These are phyloP conservation scores for Rhynchospora tenuis DNA, from an alignment of 176 grass and related monocot genomes.

Conservation along the genomic window DNA sequence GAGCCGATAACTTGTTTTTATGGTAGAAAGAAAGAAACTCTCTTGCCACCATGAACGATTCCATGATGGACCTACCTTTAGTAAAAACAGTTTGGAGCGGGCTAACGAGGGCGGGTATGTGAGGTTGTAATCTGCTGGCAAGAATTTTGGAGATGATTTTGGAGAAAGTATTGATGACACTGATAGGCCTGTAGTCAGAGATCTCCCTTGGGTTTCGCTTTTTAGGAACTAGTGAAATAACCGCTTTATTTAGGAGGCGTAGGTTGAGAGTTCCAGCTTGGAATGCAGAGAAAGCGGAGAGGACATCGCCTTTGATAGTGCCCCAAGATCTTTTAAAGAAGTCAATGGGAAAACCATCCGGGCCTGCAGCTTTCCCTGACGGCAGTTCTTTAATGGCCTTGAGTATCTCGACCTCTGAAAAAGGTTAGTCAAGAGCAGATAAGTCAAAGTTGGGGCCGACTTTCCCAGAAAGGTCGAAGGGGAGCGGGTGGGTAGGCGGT, in stretches of 20 bases:
- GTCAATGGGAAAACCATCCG: background rate
- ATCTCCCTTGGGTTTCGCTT: no score
- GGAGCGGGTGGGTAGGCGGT: background rate
- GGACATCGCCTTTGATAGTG: no score
- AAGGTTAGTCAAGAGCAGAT: background rate
- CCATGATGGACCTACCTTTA: background rate
- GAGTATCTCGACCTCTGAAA: background rate
- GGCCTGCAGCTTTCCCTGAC: background rate
- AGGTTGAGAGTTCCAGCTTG: no score
- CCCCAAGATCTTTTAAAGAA: background rate
- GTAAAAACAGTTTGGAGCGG: background rate
- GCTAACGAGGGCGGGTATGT: background rate
- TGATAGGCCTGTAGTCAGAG: background rate
- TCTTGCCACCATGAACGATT: background rate
- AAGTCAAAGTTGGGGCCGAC: background rate
- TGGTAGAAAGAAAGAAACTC: background rate
- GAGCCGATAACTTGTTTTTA: background rate
- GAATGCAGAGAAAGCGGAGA: no score
- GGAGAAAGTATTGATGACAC: background rate
- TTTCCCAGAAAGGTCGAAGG: background rate
- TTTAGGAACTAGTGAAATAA: background rate
- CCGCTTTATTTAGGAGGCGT: background rate
- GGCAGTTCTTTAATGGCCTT: background rate
- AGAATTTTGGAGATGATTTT: constrained; percentile 12
- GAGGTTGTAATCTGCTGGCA: background rate